Percentiles rank a stretch among this genome's conserved stretches.
Conservation (phyloP, 495 filamentous ascomycete species). For the Penicillium salamii region DNA sequence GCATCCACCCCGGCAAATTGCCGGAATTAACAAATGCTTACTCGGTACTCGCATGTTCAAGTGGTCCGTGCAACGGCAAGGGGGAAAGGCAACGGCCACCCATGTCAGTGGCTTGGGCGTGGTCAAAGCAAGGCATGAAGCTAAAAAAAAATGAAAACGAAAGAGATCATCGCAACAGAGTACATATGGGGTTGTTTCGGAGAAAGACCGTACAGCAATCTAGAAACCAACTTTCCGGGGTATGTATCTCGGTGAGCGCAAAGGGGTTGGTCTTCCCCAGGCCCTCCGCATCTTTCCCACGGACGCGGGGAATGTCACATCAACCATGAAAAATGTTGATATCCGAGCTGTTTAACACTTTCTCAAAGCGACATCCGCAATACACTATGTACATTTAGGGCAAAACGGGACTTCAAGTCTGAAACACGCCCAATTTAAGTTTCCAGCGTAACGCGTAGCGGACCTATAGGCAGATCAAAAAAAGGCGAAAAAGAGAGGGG, state of each 20-base stretch:
- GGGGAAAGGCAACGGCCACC: not conserved
- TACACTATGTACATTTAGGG: not conserved
- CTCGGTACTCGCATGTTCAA: not conserved
- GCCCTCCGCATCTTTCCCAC: slow-evolving; percentile 5
- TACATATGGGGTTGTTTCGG: not conserved
- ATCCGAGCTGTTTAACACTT: no score
- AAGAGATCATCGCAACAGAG: not conserved
- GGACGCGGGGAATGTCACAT: slow-evolving; percentile 5
- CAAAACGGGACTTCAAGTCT: not conserved
- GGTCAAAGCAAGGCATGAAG: not conserved
- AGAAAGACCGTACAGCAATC: not conserved
- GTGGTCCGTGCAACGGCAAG: slow-evolving; percentile 7
- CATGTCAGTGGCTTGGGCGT: slow-evolving; percentile 5
- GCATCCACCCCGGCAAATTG: slow-evolving; percentile 1
- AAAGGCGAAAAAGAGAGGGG: not conserved
- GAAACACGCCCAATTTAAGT: slow-evolving; percentile 5
- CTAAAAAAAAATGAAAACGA: not conserved
- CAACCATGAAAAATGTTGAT: not conserved
- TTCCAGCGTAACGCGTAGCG: not conserved
- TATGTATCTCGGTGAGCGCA: not conserved
- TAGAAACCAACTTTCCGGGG: not conserved
- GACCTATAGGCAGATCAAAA: not conserved
- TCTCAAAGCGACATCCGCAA: not conserved
- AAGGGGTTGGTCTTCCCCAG: slow-evolving; percentile 3
- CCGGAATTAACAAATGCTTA: slow-evolving; percentile 1